Percentiles rank a stretch among this genome's conserved stretches.
These are phyloP conservation scores for Mycena rosella DNA, from an alignment of 768 basidiomycete species.

Conservation along the genomic window DNA sequence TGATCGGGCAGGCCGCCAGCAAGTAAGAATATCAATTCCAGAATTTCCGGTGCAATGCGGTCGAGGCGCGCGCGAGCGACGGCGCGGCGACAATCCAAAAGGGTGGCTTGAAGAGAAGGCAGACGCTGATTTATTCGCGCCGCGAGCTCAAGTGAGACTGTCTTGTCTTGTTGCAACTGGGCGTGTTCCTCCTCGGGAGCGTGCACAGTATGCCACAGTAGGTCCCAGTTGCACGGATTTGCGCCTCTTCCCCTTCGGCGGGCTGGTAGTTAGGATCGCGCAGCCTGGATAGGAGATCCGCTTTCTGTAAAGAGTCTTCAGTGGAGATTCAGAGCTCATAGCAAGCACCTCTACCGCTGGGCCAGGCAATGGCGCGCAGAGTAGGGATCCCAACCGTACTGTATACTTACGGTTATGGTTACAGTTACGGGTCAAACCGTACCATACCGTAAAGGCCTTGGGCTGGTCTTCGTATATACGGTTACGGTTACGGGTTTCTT, in stretches of 20 bases:
- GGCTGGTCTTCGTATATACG: too few relatives aligned
- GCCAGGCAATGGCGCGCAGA: too few relatives aligned
- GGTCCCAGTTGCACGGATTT: neutral
- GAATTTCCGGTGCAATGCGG: neutral
- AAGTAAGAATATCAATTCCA: neutral
- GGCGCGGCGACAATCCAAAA: neutral
- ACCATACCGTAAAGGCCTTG: too few relatives aligned
- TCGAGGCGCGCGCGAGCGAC: neutral
- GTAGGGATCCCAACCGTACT: too few relatives aligned
- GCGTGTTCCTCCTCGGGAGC: neutral
- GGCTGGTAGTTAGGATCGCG: neutral
- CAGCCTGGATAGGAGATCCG: neutral
- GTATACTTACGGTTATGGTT: too few relatives aligned
- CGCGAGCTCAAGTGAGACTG: neutral
- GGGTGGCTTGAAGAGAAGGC: neutral
- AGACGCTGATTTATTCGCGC: neutral
- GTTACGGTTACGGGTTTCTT: too few relatives aligned
- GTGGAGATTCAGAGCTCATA: too few relatives aligned
- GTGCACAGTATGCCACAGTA: too few relatives aligned
- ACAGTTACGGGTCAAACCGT: too few relatives aligned
- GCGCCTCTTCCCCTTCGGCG: neutral
- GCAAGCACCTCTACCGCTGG: too few relatives aligned
- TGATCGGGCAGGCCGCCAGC: neutral
- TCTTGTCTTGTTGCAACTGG: neutral
- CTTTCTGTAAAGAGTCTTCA: neutral